Conservation (phyloP, 2,329 filamentous ascomycete genomes). For the Cladophialophora immunda region DNA sequence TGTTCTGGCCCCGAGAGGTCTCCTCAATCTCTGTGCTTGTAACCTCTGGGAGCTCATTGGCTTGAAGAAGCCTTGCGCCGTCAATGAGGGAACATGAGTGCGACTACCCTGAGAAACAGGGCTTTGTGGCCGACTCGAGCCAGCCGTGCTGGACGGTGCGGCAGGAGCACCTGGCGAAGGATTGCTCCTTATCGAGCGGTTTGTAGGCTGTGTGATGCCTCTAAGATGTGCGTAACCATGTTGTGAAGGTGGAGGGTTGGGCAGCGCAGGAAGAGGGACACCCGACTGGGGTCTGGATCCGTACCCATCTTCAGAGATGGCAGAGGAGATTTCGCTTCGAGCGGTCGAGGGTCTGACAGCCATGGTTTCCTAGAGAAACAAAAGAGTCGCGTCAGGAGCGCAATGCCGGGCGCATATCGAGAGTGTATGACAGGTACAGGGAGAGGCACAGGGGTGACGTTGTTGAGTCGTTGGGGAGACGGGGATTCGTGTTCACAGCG, state of each 20-base stretch:
- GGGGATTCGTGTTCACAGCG: conserved; percentile 7
- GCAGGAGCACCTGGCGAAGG: conserved; percentile 18
- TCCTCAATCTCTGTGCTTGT: conserved; percentile 82
- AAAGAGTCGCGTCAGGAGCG: conserved; percentile 34
- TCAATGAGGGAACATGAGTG: conserved; percentile 88
- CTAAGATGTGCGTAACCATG: conserved; percentile 40
- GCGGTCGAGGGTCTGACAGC: conserved; percentile 38
- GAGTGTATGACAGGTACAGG: conserved; percentile 14
- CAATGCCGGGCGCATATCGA: conserved; percentile 33
- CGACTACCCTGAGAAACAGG: conserved; percentile 74
- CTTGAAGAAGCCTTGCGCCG: conserved; percentile 90
- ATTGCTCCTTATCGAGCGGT: conserved; percentile 36
- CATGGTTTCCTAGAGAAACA: conserved; percentile 30
- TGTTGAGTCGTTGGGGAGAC: conserved; percentile 16
- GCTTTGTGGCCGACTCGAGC: conserved; percentile 61
- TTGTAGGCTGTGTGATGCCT: conserved; percentile 38
- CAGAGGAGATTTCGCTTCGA: conserved; percentile 42
- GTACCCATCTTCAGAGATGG: conserved; percentile 43
- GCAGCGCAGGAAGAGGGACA: conserved; percentile 31
- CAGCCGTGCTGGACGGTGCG: conserved; percentile 53
- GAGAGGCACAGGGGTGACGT: conserved; percentile 22
- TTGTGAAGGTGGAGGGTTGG: conserved; percentile 36
- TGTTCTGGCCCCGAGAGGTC: conserved; percentile 52
- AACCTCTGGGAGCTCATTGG: conserved; percentile 97
- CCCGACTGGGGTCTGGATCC: conserved; percentile 36